Evolutionary conservation across 768 basidiomycete species (phyloP), one percentile per base, ranked within the genome.

Genomic region (Punctularia strigosozonata): DNA sequence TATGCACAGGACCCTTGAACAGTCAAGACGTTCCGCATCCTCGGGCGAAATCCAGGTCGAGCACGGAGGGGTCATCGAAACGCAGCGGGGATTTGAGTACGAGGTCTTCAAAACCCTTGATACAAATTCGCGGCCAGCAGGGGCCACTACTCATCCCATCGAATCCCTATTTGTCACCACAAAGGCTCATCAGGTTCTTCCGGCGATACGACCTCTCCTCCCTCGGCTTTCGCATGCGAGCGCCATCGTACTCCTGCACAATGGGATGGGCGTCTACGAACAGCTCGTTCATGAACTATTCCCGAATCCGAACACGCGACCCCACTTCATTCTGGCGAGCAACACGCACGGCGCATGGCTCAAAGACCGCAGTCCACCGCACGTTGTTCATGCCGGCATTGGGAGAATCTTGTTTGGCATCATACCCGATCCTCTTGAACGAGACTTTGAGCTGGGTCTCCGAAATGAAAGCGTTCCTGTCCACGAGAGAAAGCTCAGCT

Each of bases 231-330:
- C 69, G 4, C 53, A 68, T 0, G 56, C 70, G 36, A 83, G 80
- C 31, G 94, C 91, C 25, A 77, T 98, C 46, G 85, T 94, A 2
- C 71, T 99, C n/a, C 59, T 97, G 38, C 87, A 94, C 52, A 94
- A 94, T 54, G 94, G 94, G 19, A 85, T 95, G 78, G 94, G 90
- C 8, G 62, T 92, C 6, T 86, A 89, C 56, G 92, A 98, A 40
- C 62, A 75, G 43, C 67, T 95, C 35, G 55, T 87, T 14, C 51
- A 60, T 5, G 49, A 68, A 5, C 49, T 89, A 31, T 98, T 90
- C 56, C 78, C 70, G 15, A 81, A 90, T 54, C 70, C 78, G 18
- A 55, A 65, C 24, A 63, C 66, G 21, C 75, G 92, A 25, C 92
- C 92, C 10, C 79, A 85, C 50, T 89, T 98, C 53, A 71, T 98